Evolutionary conservation across 139 green algal species (phyloP).

Genomic region (Coccomyxa sp.): DNA sequence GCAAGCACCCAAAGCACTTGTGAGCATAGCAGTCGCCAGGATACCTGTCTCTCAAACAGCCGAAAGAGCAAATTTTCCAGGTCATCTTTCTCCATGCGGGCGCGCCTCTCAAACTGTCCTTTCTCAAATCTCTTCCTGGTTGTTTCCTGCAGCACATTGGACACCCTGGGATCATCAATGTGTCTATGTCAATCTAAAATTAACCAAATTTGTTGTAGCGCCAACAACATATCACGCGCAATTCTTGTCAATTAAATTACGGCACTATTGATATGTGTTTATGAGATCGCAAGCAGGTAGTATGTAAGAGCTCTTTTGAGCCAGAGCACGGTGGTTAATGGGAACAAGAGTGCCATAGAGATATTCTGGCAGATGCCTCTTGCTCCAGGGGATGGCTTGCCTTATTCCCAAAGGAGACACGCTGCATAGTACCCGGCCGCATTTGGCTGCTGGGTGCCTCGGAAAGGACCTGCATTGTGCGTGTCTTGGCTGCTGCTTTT

Average conservation of each 20-base stretch:
- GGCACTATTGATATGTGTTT: neutral
- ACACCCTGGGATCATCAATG: neutral
- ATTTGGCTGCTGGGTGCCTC: neutral
- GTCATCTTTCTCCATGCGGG: conserved; percentile 2
- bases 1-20: neutral
- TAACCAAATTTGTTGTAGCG: no score
- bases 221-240: no score
- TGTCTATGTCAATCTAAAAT: no score
- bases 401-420: neutral
- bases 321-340: neutral
- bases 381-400: neutral
- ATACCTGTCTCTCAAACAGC: conserved; percentile 11
- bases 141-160: neutral
- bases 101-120: conserved; percentile 1
- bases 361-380: neutral
- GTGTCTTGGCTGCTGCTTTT: conserved; percentile 5
- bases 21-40: neutral
- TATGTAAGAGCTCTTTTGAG: neutral
- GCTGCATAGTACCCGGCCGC: neutral
- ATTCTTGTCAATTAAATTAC: no score
- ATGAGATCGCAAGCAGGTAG: neutral
- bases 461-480: neutral
- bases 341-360: neutral
- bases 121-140: conserved; percentile 2
- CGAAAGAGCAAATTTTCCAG: conserved; percentile 4